phyloP scores from a whole-genome alignment of 2,329 filamentous ascomycete genomes.

The Aspergillus sp. region DNA sequence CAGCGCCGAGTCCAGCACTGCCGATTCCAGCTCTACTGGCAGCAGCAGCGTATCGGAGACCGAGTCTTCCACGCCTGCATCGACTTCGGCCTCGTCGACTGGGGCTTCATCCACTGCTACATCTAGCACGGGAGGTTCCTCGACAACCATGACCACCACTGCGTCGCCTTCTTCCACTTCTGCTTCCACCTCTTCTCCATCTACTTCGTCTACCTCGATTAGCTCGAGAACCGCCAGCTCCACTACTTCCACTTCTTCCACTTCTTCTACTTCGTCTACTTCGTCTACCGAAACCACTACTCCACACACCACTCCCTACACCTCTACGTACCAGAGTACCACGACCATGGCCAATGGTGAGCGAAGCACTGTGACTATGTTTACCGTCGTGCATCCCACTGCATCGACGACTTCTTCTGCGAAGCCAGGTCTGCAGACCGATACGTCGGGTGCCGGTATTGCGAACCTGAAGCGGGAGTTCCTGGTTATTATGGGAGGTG shows the following conservation, averaged over 20 bases:
- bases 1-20: too few species aligned
- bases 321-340: conserved; percentile 35
- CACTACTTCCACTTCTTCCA: conserved; percentile 6
- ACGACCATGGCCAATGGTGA: conserved; percentile 38
- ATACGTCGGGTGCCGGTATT: conserved; percentile 23
- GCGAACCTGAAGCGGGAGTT: conserved; percentile 27
- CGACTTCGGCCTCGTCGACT: conserved; percentile 5
- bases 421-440: conserved; percentile 36
- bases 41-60: not conserved
- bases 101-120: conserved; percentile 1
- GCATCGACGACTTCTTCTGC: conserved; percentile 18
- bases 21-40: not conserved
- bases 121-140: not conserved
- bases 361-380: conserved; percentile 37
- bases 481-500: conserved; percentile 35
- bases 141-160: conserved; percentile 16
- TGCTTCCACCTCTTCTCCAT: conserved; percentile 11
- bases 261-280: conserved; percentile 13
- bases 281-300: conserved; percentile 16
- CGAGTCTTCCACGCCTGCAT: not conserved
- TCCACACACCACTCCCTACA: conserved; percentile 22
- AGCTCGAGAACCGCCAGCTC: conserved; percentile 13
- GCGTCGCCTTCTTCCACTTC: conserved; percentile 6
- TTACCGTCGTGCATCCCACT: conserved; percentile 38
- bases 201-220: conserved; percentile 10